Evolutionary conservation across 179 eudicot genomes (phyloP).

Genomic region (Beta corolliflora): DNA sequence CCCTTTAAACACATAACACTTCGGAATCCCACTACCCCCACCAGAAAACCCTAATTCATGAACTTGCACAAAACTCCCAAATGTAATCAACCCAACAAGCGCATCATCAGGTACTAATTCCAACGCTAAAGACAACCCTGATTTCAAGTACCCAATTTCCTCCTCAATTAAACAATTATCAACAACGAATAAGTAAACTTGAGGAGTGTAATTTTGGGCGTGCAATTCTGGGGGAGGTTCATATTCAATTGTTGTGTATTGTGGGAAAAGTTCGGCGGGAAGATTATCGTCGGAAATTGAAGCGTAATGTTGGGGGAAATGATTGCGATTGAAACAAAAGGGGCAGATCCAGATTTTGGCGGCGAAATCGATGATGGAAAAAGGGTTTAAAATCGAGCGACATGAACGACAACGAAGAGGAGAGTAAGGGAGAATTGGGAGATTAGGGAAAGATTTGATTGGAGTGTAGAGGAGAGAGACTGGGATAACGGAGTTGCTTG

Average conservation of each 20-base stretch:
- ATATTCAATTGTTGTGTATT: slow-evolving; percentile 77
- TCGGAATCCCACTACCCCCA: slow-evolving; percentile 52
- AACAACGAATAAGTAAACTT: slow-evolving; percentile 69
- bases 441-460: slow-evolving; percentile 52
- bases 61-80: slow-evolving; percentile 71
- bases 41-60: slow-evolving; percentile 75
- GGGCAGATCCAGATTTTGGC: slow-evolving; percentile 92
- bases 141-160: slow-evolving; percentile 73
- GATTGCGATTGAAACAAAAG: slow-evolving; percentile 75
- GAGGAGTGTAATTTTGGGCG: slow-evolving; percentile 17
- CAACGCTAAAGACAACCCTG: slow-evolving; percentile 58
- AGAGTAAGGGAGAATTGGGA: slow-evolving; percentile 69
- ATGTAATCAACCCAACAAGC: slow-evolving; percentile 76
- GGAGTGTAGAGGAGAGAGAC: slow-evolving; percentile 81
- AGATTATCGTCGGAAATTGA: slow-evolving; percentile 69
- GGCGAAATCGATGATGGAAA: slow-evolving; percentile 70
- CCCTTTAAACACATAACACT: slow-evolving; percentile 84
- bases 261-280: slow-evolving; percentile 79
- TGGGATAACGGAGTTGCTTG: slow-evolving; percentile 57
- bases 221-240: slow-evolving; percentile 37
- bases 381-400: slow-evolving; percentile 83
- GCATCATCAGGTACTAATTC: slow-evolving; percentile 72
- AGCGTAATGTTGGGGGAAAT: slow-evolving; percentile 71
- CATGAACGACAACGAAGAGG: slow-evolving; percentile 88
- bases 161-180: slow-evolving; percentile 92